phyloP scores from a whole-genome alignment of 345 rosid species.

The Nasturtium officinale region DNA sequence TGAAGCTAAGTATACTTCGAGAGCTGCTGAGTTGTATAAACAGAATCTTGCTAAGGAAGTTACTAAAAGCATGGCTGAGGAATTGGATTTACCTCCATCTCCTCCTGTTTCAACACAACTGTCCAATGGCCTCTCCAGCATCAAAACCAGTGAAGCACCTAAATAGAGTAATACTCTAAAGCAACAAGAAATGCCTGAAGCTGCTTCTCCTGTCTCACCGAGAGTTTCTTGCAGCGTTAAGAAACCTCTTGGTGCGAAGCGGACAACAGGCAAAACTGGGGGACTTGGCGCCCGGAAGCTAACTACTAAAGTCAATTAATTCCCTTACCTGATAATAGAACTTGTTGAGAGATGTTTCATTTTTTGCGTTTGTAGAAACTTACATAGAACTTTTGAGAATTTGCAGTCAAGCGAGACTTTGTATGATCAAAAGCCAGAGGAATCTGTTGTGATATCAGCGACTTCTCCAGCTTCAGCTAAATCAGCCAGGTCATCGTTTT shows the following conservation, averaged over 20 bases:
- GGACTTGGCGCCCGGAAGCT: conserved; percentile 96
- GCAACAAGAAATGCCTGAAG: conserved; percentile 54
- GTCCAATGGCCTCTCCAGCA: conserved; percentile 59
- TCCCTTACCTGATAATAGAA: neutral
- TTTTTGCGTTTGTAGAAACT: neutral
- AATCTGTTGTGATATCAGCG: conserved; percentile 44
- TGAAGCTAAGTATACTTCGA: conserved; percentile 97
- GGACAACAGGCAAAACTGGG: conserved; percentile 63
- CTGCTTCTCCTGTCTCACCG: conserved; percentile 47
- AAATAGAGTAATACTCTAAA: conserved; percentile 50
- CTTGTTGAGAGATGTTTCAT: neutral
- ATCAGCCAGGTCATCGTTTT: conserved; percentile 58
- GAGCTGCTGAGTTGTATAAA: conserved; percentile 89
- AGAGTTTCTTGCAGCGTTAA: conserved; percentile 65
- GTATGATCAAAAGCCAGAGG: conserved; percentile 97
- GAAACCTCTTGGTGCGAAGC: conserved; percentile 88
- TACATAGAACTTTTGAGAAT: neutral
- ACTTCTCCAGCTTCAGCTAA: conserved; percentile 58
- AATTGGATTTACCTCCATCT: conserved; percentile 57
- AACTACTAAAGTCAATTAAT: conserved; percentile 58
- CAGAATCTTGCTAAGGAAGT: conserved; percentile 87
- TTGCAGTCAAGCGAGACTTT: conserved; percentile 81
- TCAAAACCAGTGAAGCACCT: conserved; percentile 52
- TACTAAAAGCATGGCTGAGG: conserved; percentile 76
- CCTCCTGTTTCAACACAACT: conserved; percentile 70